Evolutionary conservation across 345 rosid species (phyloP), one percentile per base, ranked within the genome.

Genomic region (Murraya koenigii): DNA sequence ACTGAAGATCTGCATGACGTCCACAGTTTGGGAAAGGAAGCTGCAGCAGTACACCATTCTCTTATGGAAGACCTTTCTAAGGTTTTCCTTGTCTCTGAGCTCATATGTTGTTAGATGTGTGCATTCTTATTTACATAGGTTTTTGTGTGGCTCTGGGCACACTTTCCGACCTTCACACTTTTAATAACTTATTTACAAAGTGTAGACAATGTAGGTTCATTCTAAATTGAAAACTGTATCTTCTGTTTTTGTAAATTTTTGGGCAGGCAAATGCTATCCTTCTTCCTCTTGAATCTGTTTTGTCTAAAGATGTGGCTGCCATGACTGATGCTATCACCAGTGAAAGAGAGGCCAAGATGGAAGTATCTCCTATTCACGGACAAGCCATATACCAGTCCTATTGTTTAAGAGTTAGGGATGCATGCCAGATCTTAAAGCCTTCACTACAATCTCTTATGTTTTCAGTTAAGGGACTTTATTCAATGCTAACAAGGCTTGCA

Each of bases 311-410:
- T 84, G 97, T 90, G 38, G 84, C 91, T 78, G 93, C 94, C 66
- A 94, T 94, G 92, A 85, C 92, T 44, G 97, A 93, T 84, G 93
- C 95, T 65, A 87, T 93, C 80, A 80, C 88, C 36, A 86, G 83
- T 80, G 97, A 89, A 83, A 86, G 85, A 80, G 98, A 94, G 88
- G 85, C 88, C 66, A 91, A 90, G 80, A 80, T 82, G 82, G 98
- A 93, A 83, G 90, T 91, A 78, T 93, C 89, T 67, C 94, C 94
- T 52, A 88, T 93, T 73, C 97, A 93, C 83, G 97, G 97, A 77
- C 96, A 92, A 82, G 97, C 95, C 38, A 92, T 94, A 80, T 93
- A 92, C 83, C 97, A 91, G 82, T 92, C 98, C 41, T 93, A 94
- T 78, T 75, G 87, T 85, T 79, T 82, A 79, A 89, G 89, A 85